phyloP scores from a whole-genome alignment of 163 green algal genomes.

The Trebouxia gelatinosa region DNA sequence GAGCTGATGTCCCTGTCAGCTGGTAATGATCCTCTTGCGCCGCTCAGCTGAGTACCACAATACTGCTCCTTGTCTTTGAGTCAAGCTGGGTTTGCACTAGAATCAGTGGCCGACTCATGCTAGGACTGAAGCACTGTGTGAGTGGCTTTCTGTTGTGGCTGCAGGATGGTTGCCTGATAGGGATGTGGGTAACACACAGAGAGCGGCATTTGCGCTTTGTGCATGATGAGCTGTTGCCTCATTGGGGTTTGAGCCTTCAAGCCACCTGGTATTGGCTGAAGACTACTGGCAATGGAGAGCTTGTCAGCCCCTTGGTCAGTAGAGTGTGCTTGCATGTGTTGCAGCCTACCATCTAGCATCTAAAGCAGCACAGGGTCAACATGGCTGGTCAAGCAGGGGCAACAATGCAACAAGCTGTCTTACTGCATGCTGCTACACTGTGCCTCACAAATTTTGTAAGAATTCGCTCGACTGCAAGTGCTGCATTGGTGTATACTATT shows the following conservation, averaged over 20 bases:
- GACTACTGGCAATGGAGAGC: conserved; percentile 34
- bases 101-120: not conserved
- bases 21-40: too few relatives aligned
- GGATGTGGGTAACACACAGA: conserved; percentile 78
- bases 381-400: too few relatives aligned
- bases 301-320: conserved; percentile 40
- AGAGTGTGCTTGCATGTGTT: too few relatives aligned
- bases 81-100: not conserved
- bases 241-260: conserved; percentile 58
- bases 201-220: conserved; percentile 67
- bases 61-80: not conserved
- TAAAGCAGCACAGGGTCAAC: too few relatives aligned
- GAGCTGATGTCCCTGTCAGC: too few relatives aligned
- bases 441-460: too few relatives aligned
- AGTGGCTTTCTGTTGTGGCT: not conserved
- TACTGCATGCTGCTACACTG: too few relatives aligned
- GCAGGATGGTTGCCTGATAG: conserved; percentile 52
- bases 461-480: too few relatives aligned
- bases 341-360: too few relatives aligned
- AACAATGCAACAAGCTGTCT: too few relatives aligned
- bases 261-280: conserved; percentile 82
- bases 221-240: conserved; percentile 65
- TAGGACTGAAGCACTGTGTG: not conserved
- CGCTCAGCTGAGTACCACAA: not conserved
- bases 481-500: too few relatives aligned